Evolutionary conservation across 1,284 basidiomycete species (phyloP), one percentile per base, ranked within the genome.

Genomic region (Cystobasidium sp.): DNA sequence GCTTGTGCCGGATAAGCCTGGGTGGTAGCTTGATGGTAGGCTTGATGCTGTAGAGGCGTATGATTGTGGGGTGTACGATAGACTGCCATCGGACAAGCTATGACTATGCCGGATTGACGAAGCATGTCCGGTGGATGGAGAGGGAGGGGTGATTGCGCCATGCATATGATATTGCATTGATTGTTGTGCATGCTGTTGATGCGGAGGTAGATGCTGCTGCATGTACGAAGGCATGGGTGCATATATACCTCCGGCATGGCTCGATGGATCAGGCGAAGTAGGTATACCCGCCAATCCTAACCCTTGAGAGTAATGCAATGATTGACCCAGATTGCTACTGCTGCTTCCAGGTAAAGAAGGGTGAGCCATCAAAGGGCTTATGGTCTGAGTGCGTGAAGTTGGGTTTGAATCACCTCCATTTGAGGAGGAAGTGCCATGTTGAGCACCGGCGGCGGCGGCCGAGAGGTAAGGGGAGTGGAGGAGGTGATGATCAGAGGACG

Each of bases 51-150:
- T 20, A 12, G 64, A 66, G 12, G 64, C 22, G 37, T 52, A 66
- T 31, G 64, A 52, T 37, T 66, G 64, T 37, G 64, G 64, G 9
- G 64, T 66, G 51, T 66, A 66, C 22, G 64, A 49, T 31, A 66
- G 16, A 41, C 64, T 53, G 56, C 20, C n/a, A n/a, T 66, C 64
- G 41, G 47, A 37, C 14, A 49, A n/a, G 3, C 20, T 41, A 37
- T 56, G 55, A 20, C 64, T 51, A 37, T 52, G 64, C 16, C 37
- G 39, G 22, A 66, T 7, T 5, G 44, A 63, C 14, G 44, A 49
- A 22, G 61, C 24, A 20, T 66, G 41, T 47, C 46, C 64, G 14
- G 61, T 63, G 7, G 64, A 53, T 6, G 64, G 64, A 1, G 64
- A 66, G 5, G 64, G 64, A 9, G 64, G 64, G 2, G 64, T 66